These are phyloP conservation scores for Penicillium verrucosum DNA, from an alignment of 2,329 filamentous ascomycete genomes.

Conservation along the genomic window DNA sequence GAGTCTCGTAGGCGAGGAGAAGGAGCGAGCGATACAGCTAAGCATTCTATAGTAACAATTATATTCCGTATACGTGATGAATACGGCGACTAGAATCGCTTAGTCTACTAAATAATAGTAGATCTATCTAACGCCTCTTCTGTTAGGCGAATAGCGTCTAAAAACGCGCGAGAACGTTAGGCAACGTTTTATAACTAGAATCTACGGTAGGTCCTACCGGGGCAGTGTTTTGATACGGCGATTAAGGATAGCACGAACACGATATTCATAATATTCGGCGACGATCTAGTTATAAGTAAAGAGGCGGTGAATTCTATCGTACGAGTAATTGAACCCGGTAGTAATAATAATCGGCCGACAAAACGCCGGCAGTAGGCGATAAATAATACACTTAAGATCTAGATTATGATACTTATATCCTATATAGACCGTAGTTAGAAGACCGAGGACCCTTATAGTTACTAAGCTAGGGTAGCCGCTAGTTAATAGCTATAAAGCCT, in stretches of 20 bases:
- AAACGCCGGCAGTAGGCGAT: neutral
- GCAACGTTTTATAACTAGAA: too few relatives aligned
- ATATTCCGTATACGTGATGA: too few relatives aligned
- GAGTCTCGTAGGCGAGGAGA: too few relatives aligned
- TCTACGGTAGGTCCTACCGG: too few relatives aligned
- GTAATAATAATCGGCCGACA: neutral
- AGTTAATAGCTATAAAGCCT: constrained; percentile 8
- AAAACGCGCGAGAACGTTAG: too few relatives aligned
- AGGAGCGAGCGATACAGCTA: too few relatives aligned
- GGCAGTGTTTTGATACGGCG: constrained; percentile 12
- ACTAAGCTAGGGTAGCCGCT: constrained; percentile 1
- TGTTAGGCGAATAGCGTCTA: too few relatives aligned
- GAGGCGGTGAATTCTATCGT: constrained; percentile 3
- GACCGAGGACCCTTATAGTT: neutral
- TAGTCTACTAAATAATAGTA: too few relatives aligned
- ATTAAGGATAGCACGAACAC: constrained; percentile 17
- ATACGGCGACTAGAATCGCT: too few relatives aligned
- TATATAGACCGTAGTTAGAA: constrained; percentile 4
- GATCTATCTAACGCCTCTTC: too few relatives aligned
- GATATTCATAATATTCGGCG: constrained; percentile 15
- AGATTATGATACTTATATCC: neutral
- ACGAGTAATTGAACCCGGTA: constrained; percentile 2
- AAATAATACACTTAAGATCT: neutral
- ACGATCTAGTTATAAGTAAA: constrained; percentile 10
- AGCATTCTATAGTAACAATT: too few relatives aligned